phyloP scores from a whole-genome alignment of 306 rosid species.

The Astragalus glycyphyllos region DNA sequence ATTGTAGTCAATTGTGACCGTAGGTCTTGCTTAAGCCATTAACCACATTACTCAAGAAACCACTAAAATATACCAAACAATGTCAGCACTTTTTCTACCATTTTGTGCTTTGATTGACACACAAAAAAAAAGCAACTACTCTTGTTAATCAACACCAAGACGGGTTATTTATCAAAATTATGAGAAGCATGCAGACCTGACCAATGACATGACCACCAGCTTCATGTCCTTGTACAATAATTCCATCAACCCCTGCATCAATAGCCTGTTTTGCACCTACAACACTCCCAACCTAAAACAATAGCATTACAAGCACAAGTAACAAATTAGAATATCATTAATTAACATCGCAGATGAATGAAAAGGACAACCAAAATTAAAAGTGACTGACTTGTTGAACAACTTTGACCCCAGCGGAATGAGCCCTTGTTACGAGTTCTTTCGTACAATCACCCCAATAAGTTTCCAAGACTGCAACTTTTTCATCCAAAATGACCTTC shows the following conservation, averaged over 20 bases:
- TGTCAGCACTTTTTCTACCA: slow-evolving; percentile 5
- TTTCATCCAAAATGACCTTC: slow-evolving; percentile 71
- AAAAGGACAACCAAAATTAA: neutral
- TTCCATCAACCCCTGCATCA: slow-evolving; percentile 75
- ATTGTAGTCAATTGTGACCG: neutral
- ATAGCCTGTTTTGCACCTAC: slow-evolving; percentile 66
- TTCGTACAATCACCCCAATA: slow-evolving; percentile 81
- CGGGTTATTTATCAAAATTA: slow-evolving; percentile 19
- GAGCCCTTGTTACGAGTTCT: slow-evolving; percentile 70
- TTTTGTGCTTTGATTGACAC: neutral
- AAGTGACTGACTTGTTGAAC: slow-evolving; percentile 74
- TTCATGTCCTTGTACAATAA: slow-evolving; percentile 86
- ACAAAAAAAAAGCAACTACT: neutral
- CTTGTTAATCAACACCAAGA: neutral
- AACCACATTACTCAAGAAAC: slow-evolving; percentile 4
- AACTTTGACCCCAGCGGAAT: slow-evolving; percentile 73
- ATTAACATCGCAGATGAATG: neutral
- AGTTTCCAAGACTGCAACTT: slow-evolving; percentile 77
- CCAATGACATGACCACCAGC: slow-evolving; percentile 97
- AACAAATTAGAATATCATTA: slow-evolving; percentile 10
- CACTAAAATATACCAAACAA: neutral
- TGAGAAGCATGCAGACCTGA: slow-evolving; percentile 57
- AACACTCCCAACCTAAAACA: slow-evolving; percentile 68
- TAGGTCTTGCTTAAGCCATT: neutral
- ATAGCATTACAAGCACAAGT: slow-evolving; percentile 29